phyloP scores from a whole-genome alignment of 768 basidiomycete species.

The Thelephora ganbajun region DNA sequence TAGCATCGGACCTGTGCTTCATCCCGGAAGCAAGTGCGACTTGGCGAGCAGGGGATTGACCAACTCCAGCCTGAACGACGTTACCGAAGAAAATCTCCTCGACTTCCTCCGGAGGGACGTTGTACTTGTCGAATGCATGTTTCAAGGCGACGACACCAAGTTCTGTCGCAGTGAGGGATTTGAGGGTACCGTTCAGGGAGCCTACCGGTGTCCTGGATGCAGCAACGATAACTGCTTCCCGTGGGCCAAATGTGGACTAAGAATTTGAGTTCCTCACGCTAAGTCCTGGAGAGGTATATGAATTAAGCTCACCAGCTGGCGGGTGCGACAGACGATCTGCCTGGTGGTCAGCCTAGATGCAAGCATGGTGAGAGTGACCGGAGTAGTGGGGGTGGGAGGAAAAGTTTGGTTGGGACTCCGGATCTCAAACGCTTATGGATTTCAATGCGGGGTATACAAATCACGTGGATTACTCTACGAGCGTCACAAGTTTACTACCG shows the following conservation, averaged over 20 bases:
- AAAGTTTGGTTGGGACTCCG: not conserved
- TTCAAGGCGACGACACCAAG: constrained; percentile 84
- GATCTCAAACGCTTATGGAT: too few relatives aligned
- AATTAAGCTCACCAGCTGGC: constrained; percentile 2
- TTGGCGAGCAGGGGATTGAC: constrained; percentile 96
- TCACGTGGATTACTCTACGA: too few relatives aligned
- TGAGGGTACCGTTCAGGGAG: constrained; percentile 82
- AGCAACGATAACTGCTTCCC: constrained; percentile 88
- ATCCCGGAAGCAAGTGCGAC: constrained; percentile 88
- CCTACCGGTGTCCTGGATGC: constrained; percentile 91
- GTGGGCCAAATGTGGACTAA: constrained; percentile 15
- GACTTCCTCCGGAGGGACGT: constrained; percentile 67
- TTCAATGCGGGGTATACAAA: too few relatives aligned
- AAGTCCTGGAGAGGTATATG: constrained; percentile 22
- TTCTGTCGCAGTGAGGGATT: constrained; percentile 79
- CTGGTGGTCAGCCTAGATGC: constrained; percentile 8
- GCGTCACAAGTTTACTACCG: constrained; percentile 35
- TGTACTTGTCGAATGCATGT: constrained; percentile 71
- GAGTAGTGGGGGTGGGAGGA: not conserved
- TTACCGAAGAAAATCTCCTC: constrained; percentile 98
- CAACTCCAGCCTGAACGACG: constrained; percentile 94
- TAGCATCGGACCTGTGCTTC: constrained; percentile 78
- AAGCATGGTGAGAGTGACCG: constrained; percentile 4
- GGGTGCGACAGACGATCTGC: not conserved
- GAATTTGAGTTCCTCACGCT: constrained; percentile 19